Percentiles rank a stretch among this genome's conserved stretches.
phyloP scores from a whole-genome alignment of 2,329 filamentous ascomycete genomes.

The Epichloe hybrida region DNA sequence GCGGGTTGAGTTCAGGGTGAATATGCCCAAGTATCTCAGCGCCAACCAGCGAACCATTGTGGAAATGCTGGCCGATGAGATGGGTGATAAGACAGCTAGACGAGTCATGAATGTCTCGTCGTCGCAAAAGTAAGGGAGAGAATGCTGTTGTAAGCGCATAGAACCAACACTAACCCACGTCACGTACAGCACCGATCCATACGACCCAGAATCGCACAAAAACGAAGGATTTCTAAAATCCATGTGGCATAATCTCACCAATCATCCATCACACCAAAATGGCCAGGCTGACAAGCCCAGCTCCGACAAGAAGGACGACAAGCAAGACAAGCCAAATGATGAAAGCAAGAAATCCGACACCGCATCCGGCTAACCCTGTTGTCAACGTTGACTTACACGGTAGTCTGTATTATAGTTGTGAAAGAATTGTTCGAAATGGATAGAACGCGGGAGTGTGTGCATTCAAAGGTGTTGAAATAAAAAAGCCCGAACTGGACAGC shows the following conservation, averaged over 20 bases:
- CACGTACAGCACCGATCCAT: conserved; percentile 6
- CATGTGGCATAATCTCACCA: conserved; percentile 86
- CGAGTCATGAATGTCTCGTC: conserved; percentile 70
- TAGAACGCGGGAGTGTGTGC: conserved; percentile 12
- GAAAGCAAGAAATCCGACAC: conserved; percentile 22
- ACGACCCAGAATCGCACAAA: conserved; percentile 43
- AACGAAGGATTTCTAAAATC: conserved; percentile 86
- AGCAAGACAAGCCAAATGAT: conserved; percentile 13
- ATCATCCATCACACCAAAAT: conserved; percentile 46
- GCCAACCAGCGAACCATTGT: conserved; percentile 84
- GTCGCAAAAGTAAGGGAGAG: conserved; percentile 6
- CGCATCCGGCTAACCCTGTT: conserved; percentile 15
- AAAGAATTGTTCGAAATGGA: conserved; percentile 5
- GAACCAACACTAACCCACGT: background rate
- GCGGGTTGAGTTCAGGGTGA: conserved; percentile 85
- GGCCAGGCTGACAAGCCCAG: conserved; percentile 12
- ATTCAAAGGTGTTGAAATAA: conserved; percentile 24
- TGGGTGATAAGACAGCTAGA: conserved; percentile 84
- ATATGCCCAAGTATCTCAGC: conserved; percentile 88
- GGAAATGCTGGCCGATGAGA: conserved; percentile 93
- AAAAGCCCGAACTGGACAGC: conserved; percentile 9
- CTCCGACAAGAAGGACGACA: conserved; percentile 8
- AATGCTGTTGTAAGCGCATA: background rate
- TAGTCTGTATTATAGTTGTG: conserved; percentile 10
- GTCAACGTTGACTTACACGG: conserved; percentile 11